Base-by-base conservation (phyloP, 2,329 filamentous ascomycete species). In the Cordyceps cicadae region DNA sequence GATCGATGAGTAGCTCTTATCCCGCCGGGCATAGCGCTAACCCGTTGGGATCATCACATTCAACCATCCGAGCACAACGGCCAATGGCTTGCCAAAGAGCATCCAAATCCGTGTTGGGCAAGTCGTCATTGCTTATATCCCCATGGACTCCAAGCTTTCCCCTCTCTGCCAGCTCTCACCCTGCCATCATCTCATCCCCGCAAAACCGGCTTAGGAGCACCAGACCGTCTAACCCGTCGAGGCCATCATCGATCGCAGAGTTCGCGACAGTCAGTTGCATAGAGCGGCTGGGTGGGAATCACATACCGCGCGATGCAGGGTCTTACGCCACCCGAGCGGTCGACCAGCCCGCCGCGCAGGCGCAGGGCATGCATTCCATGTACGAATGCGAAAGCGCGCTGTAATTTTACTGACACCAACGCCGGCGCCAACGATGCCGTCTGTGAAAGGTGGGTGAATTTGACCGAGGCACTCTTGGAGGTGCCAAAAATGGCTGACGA, bases 331-430 rank as follows among this genome's bases (percentile, higher is more conserved):
- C 61, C 61, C 5, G 57, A 56, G 5, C 56, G 61, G 32, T 54
- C 62, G 24, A 19, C 63, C 17, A 72, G 70, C 51, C 70, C 69
- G 5, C 68, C 63, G 17, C 70, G 70, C 7, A 66, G 70, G 54
- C 63, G 67, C 26, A 66, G 71, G 54, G 70, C 70, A 11, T 73
- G 71, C 43, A 65, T 64, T n/a, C 63, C 67, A 41, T 72, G 71
- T 59, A 64, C 65, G 32, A 66, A 63, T 57, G 65, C 63, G 24
- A 72, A 69, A 59, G 66, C 69, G n/a, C 66, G 64, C 53, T 72
- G 71, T 43, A 61, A 67, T 60, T 73, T 72, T 46, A 65, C 62
- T 53, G 62, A 65, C 26, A 43, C 12, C 12, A 62, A 64, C 45
- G 67, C 67, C 39, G 32, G 24, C 24, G 51, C 64, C n/a, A 45